Base-by-base conservation (phyloP, 257 asterid species). In the Solanum corneliomulleri region DNA sequence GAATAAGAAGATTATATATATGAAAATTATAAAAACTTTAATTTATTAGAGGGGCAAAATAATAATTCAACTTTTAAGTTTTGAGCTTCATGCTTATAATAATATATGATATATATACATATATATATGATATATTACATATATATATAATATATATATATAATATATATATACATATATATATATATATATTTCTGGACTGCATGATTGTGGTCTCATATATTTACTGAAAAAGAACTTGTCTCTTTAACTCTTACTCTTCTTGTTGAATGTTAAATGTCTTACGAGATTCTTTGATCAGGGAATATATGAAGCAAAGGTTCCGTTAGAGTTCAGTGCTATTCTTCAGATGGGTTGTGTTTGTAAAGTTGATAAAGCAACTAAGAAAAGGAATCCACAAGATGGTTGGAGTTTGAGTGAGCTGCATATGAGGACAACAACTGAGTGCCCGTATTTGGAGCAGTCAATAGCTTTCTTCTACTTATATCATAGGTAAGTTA, bases 301-400 rank as follows among this genome's bases (percentile, higher is more conserved):
- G 99, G 99, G 99, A 89, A 94, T 97, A 90, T 97, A 96, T 75
- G 99, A 95, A 92, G 93, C 98, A 35, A 95, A 94, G 92, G 94
- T 96, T 56, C 98, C 98, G 8, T 90, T 90, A 89, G 97, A 93
- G 90, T 93, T 94, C 87, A 95, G 89, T 92, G 95, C 98, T 71
- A 88, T 97, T 89, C 96, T 95, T 86, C 96, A 94, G 94, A 90
- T 93, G 91, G 99, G 99, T 25, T 97, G 99, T 90, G 98, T 97
- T 86, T 95, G 99, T 90, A 97, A 96, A 93, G 99, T 95, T 74
- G 98, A 97, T 90, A 94, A 93, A 91, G 89, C 94, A 14, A 96
- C 95, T n/a, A 93, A 90, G 87, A 95, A 91, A 81, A 82, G 94
- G 88, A 96, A 92, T 90, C 85, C 89, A 41, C 97, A 93, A 88